Evolutionary conservation across 2,329 filamentous ascomycete genomes (phyloP).

Genomic region (Aspergillus fumigatiaffinis): DNA sequence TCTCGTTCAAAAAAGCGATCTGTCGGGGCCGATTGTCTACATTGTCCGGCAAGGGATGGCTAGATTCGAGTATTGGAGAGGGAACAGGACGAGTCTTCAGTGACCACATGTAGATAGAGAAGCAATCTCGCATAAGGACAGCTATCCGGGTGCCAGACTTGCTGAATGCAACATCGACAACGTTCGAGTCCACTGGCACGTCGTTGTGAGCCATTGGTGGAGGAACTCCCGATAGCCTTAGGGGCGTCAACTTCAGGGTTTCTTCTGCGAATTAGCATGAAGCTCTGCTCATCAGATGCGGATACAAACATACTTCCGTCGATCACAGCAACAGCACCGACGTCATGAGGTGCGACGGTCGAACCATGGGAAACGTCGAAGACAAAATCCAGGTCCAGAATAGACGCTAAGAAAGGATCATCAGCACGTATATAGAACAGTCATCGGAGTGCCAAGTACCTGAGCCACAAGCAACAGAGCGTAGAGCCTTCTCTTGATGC

Average conservation of each 20-base stretch:
- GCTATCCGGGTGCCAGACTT: slow-evolving; percentile 62
- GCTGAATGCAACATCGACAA: slow-evolving; percentile 72
- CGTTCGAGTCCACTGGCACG: slow-evolving; percentile 57
- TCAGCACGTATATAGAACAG: slow-evolving; percentile 4
- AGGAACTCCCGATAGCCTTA: slow-evolving; percentile 78
- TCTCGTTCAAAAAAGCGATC: slow-evolving; percentile 44
- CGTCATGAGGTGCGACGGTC: slow-evolving; percentile 66
- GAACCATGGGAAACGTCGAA: slow-evolving; percentile 68
- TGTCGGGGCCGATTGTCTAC: slow-evolving; percentile 37
- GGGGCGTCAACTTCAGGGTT: slow-evolving; percentile 75
- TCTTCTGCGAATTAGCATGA: slow-evolving; percentile 33
- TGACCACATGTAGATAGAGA: slow-evolving; percentile 69
- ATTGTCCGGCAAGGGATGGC: slow-evolving; percentile 31
- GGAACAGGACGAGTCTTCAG: slow-evolving; percentile 44
- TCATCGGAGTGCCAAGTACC: slow-evolving; percentile 32
- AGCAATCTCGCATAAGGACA: slow-evolving; percentile 62
- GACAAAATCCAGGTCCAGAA: slow-evolving; percentile 63
- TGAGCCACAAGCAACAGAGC: slow-evolving; percentile 55
- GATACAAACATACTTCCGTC: slow-evolving; percentile 61
- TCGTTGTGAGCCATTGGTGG: slow-evolving; percentile 89
- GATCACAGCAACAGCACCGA: slow-evolving; percentile 75
- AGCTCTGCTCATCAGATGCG: not conserved
- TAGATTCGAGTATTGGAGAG: slow-evolving; percentile 36
- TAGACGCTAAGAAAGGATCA: slow-evolving; percentile 32
- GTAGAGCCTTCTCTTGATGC: slow-evolving; percentile 82